A percentile compares a stretch with the other conserved stretches of the same genome.
Conservation (phyloP, 2,329 filamentous ascomycete species). For the Leptoxyphium fumago region DNA sequence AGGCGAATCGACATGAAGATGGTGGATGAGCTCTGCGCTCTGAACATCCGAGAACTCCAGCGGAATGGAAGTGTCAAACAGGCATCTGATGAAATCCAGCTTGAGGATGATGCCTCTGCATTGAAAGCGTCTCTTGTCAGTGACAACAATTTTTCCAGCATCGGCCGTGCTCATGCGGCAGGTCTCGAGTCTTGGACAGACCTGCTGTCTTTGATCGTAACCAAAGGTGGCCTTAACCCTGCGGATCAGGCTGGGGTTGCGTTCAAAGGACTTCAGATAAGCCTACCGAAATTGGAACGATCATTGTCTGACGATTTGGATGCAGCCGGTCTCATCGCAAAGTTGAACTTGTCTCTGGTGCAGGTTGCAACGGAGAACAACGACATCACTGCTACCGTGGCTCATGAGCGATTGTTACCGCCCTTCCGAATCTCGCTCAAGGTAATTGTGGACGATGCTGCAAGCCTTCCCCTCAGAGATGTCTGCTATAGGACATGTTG, state of each 20-base stretch:
- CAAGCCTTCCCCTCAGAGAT: slow-evolving; percentile 58
- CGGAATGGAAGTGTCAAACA: slow-evolving; percentile 24
- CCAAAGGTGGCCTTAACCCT: slow-evolving; percentile 65
- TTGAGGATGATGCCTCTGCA: slow-evolving; percentile 45
- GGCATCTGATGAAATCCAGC: slow-evolving; percentile 18
- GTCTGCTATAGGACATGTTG: slow-evolving; percentile 87
- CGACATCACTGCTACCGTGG: slow-evolving; percentile 45
- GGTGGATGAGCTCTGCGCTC: slow-evolving; percentile 56
- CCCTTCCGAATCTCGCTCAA: slow-evolving; percentile 77
- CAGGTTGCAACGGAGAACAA: slow-evolving; percentile 39
- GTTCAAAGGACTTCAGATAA: slow-evolving; percentile 71
- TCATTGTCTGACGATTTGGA: slow-evolving; percentile 53
- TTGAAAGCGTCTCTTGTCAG: slow-evolving; percentile 48
- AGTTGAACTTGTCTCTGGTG: slow-evolving; percentile 57
- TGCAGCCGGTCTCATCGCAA: slow-evolving; percentile 62
- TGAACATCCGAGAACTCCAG: slow-evolving; percentile 51
- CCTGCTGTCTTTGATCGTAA: slow-evolving; percentile 67
- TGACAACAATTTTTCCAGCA: slow-evolving; percentile 47
- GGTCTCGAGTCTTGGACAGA: slow-evolving; percentile 75
- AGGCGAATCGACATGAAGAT: slow-evolving; percentile 53
- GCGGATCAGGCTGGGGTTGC: slow-evolving; percentile 58
- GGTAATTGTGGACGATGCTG: slow-evolving; percentile 60
- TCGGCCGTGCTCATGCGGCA: slow-evolving; percentile 42
- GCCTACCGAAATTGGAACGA: slow-evolving; percentile 73
- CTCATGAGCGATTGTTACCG: slow-evolving; percentile 80